Conservation (phyloP, 2,329 filamentous ascomycete genomes). For the Tolypocladium paradoxum region DNA sequence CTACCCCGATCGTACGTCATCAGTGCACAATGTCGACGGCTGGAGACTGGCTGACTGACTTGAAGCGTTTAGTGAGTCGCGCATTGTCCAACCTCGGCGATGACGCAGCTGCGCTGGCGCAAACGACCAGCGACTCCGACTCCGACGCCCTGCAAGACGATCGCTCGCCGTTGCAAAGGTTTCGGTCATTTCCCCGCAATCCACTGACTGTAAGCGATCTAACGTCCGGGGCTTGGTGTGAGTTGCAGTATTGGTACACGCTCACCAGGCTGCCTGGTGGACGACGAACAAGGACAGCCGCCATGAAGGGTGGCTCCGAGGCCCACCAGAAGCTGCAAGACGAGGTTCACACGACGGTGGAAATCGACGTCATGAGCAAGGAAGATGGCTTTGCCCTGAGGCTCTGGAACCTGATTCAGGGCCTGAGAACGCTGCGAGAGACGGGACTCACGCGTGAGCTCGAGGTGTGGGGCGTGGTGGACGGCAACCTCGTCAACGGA, state of each 20-base stretch:
- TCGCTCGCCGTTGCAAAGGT: slow-evolving; percentile 59
- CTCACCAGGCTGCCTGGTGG: slow-evolving; percentile 63
- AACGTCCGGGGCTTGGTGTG: slow-evolving; percentile 86
- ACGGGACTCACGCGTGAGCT: slow-evolving; percentile 65
- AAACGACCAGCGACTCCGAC: neutral
- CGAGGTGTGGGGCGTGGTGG: slow-evolving; percentile 75
- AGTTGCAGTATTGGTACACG: slow-evolving; percentile 85
- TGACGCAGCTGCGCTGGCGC: slow-evolving; percentile 5
- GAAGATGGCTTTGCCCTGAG: slow-evolving; percentile 76
- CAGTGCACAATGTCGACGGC: neutral
- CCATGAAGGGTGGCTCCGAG: slow-evolving; percentile 73
- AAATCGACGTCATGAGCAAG: slow-evolving; percentile 58
- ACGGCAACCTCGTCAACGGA: slow-evolving; percentile 76
- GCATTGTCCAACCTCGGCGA: slow-evolving; percentile 19
- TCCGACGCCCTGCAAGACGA: slow-evolving; percentile 15
- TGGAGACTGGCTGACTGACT: slow-evolving; percentile 45
- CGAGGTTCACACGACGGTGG: slow-evolving; percentile 68
- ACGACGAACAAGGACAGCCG: slow-evolving; percentile 60
- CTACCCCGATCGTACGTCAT: slow-evolving; percentile 43
- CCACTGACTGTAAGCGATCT: slow-evolving; percentile 81
- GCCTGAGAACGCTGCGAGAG: slow-evolving; percentile 61
- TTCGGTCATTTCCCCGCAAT: slow-evolving; percentile 66
- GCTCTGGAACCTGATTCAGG: slow-evolving; percentile 88
- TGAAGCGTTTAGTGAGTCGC: slow-evolving; percentile 52
- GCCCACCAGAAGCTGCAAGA: slow-evolving; percentile 80